Base-by-base conservation (phyloP, 441 rosid species). In the Populus tomentosa region DNA sequence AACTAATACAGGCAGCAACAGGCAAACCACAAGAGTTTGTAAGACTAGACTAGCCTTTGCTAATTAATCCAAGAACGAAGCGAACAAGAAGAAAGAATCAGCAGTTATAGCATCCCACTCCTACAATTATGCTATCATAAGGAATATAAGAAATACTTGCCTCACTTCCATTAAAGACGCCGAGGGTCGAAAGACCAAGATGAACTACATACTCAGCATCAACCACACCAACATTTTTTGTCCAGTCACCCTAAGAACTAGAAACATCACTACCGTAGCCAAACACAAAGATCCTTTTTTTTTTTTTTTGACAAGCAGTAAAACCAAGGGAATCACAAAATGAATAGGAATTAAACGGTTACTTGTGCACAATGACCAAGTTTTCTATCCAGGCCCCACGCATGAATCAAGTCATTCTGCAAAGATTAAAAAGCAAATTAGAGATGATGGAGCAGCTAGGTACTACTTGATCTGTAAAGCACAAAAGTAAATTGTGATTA, bases 321-420 rank as follows among this genome's bases (percentile, higher is more conserved):
- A 42, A 42, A 10, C 50, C 50, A 73, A 30, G 10, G 64, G 42
- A 36, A 76, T 67, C 65, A 38, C 36, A 35, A 66, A 42, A 21
- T 30, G 8, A 32, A 56, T 1, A 9, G 79, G 70, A 53, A n/a
- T 20, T 4, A 16, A 56, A 73, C 75, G 79, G 82, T 79, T 86
- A 90, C 98, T 79, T 93, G 97, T 65, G 94, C 93, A 75, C 98
- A 95, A 74, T 93, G 91, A 67, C 98, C 97, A 13, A 93, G 98
- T 80, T 87, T 91, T 81, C 73, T 81, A 84, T 95, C 98, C 30
- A 93, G 82, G 71, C 98, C 98, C 98, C 98, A 95, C 0, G 95
- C 95, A 66, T 95, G 98, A 81, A 93, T 90, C 88, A 95, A 86
- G 84, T 95, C 98, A 77, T 90, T 94, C 98, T 94, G 90, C 33